These are phyloP conservation scores for Saprolegnia parasitica DNA, from an alignment of 352 stramenopile species.

Conservation along the genomic window DNA sequence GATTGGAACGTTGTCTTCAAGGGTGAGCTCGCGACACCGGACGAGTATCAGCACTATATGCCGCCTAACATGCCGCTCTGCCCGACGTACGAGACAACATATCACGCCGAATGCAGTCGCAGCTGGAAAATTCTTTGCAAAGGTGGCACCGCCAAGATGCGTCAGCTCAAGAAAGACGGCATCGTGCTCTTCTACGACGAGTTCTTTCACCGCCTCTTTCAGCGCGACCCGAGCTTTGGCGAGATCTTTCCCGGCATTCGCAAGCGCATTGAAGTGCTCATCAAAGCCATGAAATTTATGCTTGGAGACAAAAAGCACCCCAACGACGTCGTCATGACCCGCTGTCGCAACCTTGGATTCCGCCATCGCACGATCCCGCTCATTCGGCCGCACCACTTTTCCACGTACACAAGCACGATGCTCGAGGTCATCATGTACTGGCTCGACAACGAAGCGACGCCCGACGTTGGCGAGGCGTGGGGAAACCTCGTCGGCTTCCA, in stretches of 20 bases:
- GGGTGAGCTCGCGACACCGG: background rate
- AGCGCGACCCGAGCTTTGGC: constrained; percentile 21
- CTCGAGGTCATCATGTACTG: constrained; percentile 27
- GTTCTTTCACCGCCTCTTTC: constrained; percentile 28
- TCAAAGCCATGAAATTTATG: constrained; percentile 29
- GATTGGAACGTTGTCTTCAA: constrained; percentile 21
- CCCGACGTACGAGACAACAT: background rate
- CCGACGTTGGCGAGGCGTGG: constrained; percentile 27
- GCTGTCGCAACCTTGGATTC: constrained; percentile 26
- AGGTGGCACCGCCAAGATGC: constrained; percentile 22
- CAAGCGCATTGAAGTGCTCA: constrained; percentile 28
- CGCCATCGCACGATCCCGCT: constrained; percentile 21
- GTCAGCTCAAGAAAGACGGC: constrained; percentile 12
- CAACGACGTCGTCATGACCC: background rate
- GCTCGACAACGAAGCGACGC: constrained; percentile 27
- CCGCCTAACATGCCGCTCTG: constrained; percentile 28
- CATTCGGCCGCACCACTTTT: constrained; percentile 24
- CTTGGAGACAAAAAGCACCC: background rate
- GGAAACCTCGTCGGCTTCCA: constrained; percentile 27
- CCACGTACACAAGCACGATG: constrained; percentile 26
- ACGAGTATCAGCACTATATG: constrained; percentile 28
- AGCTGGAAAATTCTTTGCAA: constrained; percentile 25
- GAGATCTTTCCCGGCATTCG: constrained; percentile 27
- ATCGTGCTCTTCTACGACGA: constrained; percentile 30
- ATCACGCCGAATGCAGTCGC: background rate